phyloP scores from a whole-genome alignment of 441 rosid species.

The Adansonia grandidieri region DNA sequence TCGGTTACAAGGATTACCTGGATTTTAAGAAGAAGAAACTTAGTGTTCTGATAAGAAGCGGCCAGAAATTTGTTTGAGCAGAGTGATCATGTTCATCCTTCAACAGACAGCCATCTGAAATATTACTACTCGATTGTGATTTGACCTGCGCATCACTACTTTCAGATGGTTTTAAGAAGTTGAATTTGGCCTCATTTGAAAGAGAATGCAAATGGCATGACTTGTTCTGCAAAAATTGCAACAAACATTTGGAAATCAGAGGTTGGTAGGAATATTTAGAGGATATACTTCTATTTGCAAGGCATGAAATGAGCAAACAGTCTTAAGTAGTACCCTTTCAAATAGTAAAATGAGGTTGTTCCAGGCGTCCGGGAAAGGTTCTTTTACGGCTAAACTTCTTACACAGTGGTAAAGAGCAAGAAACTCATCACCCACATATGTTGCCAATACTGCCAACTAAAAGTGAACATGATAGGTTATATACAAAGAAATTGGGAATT shows the following conservation, averaged over 20 bases:
- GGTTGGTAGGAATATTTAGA: background rate
- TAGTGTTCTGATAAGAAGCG: slow-evolving; percentile 60
- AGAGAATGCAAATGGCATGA: slow-evolving; percentile 50
- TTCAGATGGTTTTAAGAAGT: slow-evolving; percentile 63
- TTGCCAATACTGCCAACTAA: slow-evolving; percentile 90
- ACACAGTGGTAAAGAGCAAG: slow-evolving; percentile 88
- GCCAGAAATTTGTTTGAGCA: slow-evolving; percentile 53
- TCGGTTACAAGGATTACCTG: slow-evolving; percentile 49
- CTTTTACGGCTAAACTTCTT: slow-evolving; percentile 93
- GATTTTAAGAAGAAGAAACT: slow-evolving; percentile 76
- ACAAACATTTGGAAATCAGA: slow-evolving; percentile 33
- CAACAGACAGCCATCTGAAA: slow-evolving; percentile 30
- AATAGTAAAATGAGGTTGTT: slow-evolving; percentile 74
- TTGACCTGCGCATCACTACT: slow-evolving; percentile 30
- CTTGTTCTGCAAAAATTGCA: slow-evolving; percentile 70
- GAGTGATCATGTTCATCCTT: slow-evolving; percentile 38
- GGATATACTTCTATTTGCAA: slow-evolving; percentile 17
- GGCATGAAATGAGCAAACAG: background rate
- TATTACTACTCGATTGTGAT: slow-evolving; percentile 31
- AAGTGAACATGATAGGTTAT: slow-evolving; percentile 26
- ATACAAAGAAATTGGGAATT: background rate
- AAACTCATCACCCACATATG: slow-evolving; percentile 84
- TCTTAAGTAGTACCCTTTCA: slow-evolving; percentile 63
- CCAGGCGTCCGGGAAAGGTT: slow-evolving; percentile 90
- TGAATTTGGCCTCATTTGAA: slow-evolving; percentile 48